phyloP scores from a whole-genome alignment of 768 basidiomycete genomes.

The Pleurotus tuoliensis region DNA sequence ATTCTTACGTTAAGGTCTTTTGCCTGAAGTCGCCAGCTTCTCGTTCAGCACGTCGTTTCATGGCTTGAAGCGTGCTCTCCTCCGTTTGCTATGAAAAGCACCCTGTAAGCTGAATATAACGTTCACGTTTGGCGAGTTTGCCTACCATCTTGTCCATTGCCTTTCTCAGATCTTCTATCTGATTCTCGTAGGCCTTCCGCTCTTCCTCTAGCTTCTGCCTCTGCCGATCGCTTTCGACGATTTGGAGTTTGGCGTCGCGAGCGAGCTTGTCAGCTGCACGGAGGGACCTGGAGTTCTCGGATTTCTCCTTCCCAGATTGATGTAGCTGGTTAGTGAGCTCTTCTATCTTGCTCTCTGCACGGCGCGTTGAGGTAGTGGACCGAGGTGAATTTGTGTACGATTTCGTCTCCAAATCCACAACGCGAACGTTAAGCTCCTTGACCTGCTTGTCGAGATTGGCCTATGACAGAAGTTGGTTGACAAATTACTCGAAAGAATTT shows the following conservation, averaged over 20 bases:
- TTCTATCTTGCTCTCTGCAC: conserved; percentile 68
- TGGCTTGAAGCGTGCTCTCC: conserved; percentile 62
- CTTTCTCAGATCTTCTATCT: conserved; percentile 53
- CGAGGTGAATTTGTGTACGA: conserved; percentile 66
- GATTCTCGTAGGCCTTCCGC: conserved; percentile 52
- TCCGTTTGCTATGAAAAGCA: conserved; percentile 53
- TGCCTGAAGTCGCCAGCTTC: conserved; percentile 75
- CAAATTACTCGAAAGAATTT: not conserved
- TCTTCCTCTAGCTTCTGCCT: conserved; percentile 64
- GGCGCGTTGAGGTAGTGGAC: conserved; percentile 48
- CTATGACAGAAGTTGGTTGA: conserved; percentile 31
- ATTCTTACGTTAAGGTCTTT: conserved; percentile 57
- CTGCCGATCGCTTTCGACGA: conserved; percentile 60
- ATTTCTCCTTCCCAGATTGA: conserved; percentile 46
- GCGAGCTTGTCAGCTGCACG: conserved; percentile 30
- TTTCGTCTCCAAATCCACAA: conserved; percentile 79
- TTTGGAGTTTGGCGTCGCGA: conserved; percentile 50
- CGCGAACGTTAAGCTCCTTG: conserved; percentile 78
- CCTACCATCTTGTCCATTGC: conserved; percentile 62
- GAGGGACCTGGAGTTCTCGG: conserved; percentile 39
- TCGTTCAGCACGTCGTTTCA: conserved; percentile 72
- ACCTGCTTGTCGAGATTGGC: conserved; percentile 81
- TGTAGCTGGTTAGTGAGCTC: conserved; percentile 63
- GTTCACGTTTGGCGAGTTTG: not conserved
- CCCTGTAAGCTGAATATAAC: not conserved